These are phyloP conservation scores for Penicillium sp. DNA, from an alignment of 2,329 filamentous ascomycete genomes.

Conservation along the genomic window DNA sequence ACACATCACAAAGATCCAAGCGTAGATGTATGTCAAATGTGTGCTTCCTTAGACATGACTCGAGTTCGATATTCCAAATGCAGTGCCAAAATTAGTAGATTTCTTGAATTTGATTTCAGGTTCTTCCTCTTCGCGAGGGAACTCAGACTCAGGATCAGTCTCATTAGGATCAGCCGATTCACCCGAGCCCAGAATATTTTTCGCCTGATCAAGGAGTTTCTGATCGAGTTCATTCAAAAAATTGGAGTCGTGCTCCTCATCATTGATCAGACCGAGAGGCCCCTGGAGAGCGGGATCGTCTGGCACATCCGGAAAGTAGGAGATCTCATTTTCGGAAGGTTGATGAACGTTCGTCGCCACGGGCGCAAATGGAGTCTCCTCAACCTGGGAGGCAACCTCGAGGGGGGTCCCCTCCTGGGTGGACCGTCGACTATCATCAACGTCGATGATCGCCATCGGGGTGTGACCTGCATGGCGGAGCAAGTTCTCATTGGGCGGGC, in stretches of 20 bases:
- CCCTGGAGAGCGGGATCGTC: slow-evolving; percentile 39
- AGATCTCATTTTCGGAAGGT: slow-evolving; percentile 33
- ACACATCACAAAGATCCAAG: slow-evolving; percentile 10
- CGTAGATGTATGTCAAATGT: not conserved
- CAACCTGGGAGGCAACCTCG: slow-evolving; percentile 16
- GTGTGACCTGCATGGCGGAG: slow-evolving; percentile 39
- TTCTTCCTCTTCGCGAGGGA: slow-evolving; percentile 23
- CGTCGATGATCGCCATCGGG: slow-evolving; percentile 37
- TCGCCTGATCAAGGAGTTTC: slow-evolving; percentile 37
- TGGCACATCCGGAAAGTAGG: slow-evolving; percentile 35
- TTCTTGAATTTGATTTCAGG: slow-evolving; percentile 38
- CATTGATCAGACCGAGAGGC: slow-evolving; percentile 37
- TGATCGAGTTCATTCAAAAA: slow-evolving; percentile 39
- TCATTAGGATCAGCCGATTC: slow-evolving; percentile 20
- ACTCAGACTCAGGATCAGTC: slow-evolving; percentile 18
- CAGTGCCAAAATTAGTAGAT: slow-evolving; percentile 42
- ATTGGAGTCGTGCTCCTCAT: slow-evolving; percentile 32
- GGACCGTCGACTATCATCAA: slow-evolving; percentile 22
- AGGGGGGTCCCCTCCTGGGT: slow-evolving; percentile 19
- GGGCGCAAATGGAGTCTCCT: slow-evolving; percentile 29
- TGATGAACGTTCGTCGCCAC: slow-evolving; percentile 25
- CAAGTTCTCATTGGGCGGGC: slow-evolving; percentile 34
- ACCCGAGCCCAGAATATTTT: slow-evolving; percentile 24
- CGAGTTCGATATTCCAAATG: slow-evolving; percentile 31
- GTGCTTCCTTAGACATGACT: slow-evolving; percentile 11